Percentiles rank a stretch among this genome's conserved stretches.
Conservation (phyloP, 306 rosid genomes). For the Prunus mume region DNA sequence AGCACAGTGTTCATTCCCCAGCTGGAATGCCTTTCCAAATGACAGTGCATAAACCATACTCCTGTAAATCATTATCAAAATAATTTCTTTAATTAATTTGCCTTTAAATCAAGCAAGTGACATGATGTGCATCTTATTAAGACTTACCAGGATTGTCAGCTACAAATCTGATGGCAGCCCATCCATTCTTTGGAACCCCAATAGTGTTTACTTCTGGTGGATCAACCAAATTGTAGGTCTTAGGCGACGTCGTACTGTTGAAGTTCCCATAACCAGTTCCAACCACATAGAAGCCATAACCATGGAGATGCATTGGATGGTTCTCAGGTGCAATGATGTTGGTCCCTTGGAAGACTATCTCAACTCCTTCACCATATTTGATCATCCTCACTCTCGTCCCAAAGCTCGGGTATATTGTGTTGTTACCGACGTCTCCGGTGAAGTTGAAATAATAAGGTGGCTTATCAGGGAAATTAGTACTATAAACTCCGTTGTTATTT, state of each 20-base stretch:
- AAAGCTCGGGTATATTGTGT: conserved; percentile 8
- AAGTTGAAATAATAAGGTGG: conserved; percentile 34
- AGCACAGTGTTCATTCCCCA: conserved; percentile 33
- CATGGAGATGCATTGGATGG: conserved; percentile 55
- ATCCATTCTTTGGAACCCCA: conserved; percentile 38
- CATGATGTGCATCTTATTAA: not conserved
- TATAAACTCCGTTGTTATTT: conserved; percentile 25
- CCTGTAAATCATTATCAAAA: conserved; percentile 20
- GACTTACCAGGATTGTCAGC: conserved; percentile 42
- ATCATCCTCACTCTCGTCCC: conserved; percentile 29
- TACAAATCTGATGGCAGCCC: conserved; percentile 35
- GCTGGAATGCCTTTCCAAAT: conserved; percentile 26
- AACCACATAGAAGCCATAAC: conserved; percentile 39
- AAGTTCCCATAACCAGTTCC: conserved; percentile 36
- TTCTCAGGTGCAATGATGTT: conserved; percentile 31
- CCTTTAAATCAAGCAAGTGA: not conserved
- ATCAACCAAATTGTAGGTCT: conserved; percentile 32
- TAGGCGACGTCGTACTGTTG: conserved; percentile 2
- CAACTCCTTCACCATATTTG: conserved; percentile 33
- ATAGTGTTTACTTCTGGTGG: conserved; percentile 32
- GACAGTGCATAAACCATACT: conserved; percentile 35
- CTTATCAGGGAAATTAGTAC: conserved; percentile 23
- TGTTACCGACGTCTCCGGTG: conserved; percentile 34
- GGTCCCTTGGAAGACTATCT: conserved; percentile 48
- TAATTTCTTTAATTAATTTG: not conserved